Conservation (phyloP, 495 filamentous ascomycete species). For the Aspergillus panamensis region DNA sequence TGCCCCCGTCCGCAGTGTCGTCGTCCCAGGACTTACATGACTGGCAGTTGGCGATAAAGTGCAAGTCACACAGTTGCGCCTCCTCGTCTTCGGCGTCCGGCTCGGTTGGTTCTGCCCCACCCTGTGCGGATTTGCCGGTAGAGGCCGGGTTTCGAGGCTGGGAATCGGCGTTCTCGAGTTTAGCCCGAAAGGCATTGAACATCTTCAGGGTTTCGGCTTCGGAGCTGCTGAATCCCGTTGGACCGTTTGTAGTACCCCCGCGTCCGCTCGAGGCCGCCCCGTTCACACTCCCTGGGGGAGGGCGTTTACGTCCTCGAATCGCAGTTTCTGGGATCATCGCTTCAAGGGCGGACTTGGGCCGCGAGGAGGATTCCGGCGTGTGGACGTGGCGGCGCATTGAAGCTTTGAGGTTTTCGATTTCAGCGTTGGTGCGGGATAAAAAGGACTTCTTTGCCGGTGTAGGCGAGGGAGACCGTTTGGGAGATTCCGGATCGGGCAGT, state of each 20-base stretch:
- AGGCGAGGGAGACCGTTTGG: constrained; percentile 46
- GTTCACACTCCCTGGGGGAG: constrained; percentile 49
- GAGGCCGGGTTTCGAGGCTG: constrained; percentile 1
- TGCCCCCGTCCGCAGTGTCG: constrained; percentile 16
- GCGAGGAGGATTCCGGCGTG: constrained; percentile 48
- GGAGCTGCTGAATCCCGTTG: constrained; percentile 34
- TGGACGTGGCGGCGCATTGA: constrained; percentile 82
- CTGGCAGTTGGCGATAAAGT: constrained; percentile 90
- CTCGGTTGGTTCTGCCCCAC: constrained; percentile 33
- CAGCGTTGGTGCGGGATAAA: constrained; percentile 78
- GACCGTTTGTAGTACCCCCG: constrained; percentile 21
- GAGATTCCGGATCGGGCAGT: constrained; percentile 47
- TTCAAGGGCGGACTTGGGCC: constrained; percentile 69
- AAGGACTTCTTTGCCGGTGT: constrained; percentile 53
- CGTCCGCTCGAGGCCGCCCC: constrained; percentile 14
- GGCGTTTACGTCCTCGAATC: constrained; percentile 74
- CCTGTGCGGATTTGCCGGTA: constrained; percentile 9
- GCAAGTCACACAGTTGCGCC: constrained; percentile 74
- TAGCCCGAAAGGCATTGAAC: constrained; percentile 72
- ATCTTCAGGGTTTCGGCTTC: constrained; percentile 64
- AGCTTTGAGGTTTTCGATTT: constrained; percentile 85
- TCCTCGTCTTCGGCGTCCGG: constrained; percentile 55
- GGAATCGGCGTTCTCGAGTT: constrained; percentile 62
- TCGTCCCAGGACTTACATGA: constrained; percentile 75
- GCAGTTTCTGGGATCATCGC: constrained; percentile 79